phyloP scores from a whole-genome alignment of 2,329 filamentous ascomycete genomes.

The Curvularia lunata region DNA sequence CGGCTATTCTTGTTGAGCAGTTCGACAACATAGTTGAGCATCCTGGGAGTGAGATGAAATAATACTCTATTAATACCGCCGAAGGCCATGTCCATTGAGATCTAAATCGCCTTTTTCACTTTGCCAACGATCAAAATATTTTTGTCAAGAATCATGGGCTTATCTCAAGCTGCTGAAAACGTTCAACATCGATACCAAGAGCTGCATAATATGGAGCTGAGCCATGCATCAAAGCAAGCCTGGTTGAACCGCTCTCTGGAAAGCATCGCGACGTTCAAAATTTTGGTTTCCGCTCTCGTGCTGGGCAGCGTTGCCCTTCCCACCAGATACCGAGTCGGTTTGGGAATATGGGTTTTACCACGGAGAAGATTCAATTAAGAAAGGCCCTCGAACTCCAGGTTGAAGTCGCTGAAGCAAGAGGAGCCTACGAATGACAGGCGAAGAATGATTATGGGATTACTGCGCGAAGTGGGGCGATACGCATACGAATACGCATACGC shows the following conservation, averaged over 20 bases:
- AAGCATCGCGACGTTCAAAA: conserved; percentile 9
- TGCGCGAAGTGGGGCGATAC: background rate
- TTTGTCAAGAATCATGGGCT: conserved; percentile 14
- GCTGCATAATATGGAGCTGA: conserved; percentile 1
- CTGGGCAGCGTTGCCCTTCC: conserved; percentile 9
- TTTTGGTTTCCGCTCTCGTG: conserved; percentile 8
- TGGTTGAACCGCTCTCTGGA: conserved; percentile 2
- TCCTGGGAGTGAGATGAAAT: conserved; percentile 16
- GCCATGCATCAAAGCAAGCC: conserved; percentile 9
- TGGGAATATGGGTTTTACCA: too few relatives aligned
- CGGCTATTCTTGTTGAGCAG: conserved; percentile 11
- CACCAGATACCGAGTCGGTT: too few relatives aligned
- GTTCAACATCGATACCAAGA: conserved; percentile 13
- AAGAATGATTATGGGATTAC: background rate
- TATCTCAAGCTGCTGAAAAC: conserved; percentile 18
- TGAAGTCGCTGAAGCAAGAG: conserved; percentile 7
- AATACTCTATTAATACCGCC: conserved; percentile 5
- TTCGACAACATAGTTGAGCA: background rate
- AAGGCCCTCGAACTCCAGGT: conserved; percentile 14
- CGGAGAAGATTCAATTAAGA: conserved; percentile 12
- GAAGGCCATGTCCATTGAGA: conserved; percentile 13
- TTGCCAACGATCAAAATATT: too few relatives aligned
- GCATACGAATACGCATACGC: conserved; percentile 4
- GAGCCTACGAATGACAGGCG: background rate
- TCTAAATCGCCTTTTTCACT: conserved; percentile 6